A percentile compares a stretch with the other conserved stretches of the same genome.
Conservation (phyloP, 768 basidiomycete species). For the Hygrophoropsis aurantiaca region DNA sequence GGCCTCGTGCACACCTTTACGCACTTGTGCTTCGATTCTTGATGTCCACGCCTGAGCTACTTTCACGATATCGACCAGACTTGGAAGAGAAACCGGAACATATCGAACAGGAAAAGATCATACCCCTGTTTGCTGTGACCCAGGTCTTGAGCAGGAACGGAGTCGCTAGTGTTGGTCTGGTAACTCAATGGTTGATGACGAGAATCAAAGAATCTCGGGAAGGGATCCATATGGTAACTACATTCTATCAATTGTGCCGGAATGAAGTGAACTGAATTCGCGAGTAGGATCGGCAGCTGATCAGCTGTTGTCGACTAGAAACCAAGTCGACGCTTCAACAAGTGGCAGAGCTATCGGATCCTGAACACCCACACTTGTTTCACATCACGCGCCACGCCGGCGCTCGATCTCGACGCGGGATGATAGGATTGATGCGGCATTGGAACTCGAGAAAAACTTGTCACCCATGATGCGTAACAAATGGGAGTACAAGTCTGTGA, state of each 20-base stretch:
- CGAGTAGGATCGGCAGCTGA: constrained; percentile 78
- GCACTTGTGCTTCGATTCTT: constrained; percentile 87
- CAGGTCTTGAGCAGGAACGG: constrained; percentile 87
- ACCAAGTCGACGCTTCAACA: constrained; percentile 77
- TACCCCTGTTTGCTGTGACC: constrained; percentile 88
- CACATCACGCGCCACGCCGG: constrained; percentile 91
- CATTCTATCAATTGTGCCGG: constrained; percentile 1
- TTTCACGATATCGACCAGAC: constrained; percentile 70
- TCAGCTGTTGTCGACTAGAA: constrained; percentile 86
- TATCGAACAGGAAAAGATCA: constrained; percentile 78
- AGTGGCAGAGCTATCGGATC: constrained; percentile 77
- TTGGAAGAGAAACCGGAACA: constrained; percentile 69
- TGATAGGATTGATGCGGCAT: no score
- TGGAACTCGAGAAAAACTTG: no score
- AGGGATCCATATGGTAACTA: constrained; percentile 73
- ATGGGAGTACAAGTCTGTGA: no score
- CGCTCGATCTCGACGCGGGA: no score
- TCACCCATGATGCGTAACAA: no score
- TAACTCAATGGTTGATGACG: constrained; percentile 87
- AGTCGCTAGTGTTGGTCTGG: constrained; percentile 87
- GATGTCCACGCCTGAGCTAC: constrained; percentile 74
- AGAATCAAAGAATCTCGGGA: constrained; percentile 71
- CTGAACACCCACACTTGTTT: constrained; percentile 83
- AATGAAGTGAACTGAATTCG: neutral
- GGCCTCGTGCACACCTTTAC: constrained; percentile 78